phyloP scores from a whole-genome alignment of 1,284 basidiomycete genomes.

The Meira miltonrushii region DNA sequence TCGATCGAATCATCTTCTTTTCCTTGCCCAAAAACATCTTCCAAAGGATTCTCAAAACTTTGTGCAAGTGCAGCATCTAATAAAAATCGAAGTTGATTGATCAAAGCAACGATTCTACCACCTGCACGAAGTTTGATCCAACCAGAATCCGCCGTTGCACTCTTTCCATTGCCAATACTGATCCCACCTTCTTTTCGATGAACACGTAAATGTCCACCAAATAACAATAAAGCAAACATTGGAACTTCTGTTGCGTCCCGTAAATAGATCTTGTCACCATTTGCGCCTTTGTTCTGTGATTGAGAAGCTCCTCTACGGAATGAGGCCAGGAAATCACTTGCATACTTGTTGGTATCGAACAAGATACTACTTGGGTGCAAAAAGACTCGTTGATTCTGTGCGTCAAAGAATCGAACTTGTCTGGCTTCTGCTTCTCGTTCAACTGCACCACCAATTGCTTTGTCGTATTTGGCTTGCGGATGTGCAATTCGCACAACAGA shows the following conservation, averaged over 20 bases:
- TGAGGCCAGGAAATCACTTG: slow-evolving; percentile 71
- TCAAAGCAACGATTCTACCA: slow-evolving; percentile 81
- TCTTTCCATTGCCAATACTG: slow-evolving; percentile 50
- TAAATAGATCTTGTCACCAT: slow-evolving; percentile 68
- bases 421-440: slow-evolving; percentile 38
- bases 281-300: slow-evolving; percentile 13
- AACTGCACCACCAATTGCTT: slow-evolving; percentile 41
- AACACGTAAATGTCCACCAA: slow-evolving; percentile 73
- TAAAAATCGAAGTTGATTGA: slow-evolving; percentile 69
- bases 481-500: slow-evolving; percentile 56
- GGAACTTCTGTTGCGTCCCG: slow-evolving; percentile 86
- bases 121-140: slow-evolving; percentile 70
- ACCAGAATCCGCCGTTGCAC: slow-evolving; percentile 22
- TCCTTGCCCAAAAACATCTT: slow-evolving; percentile 1
- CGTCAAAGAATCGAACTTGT: slow-evolving; percentile 43
- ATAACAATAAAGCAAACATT: slow-evolving; percentile 73
- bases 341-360: slow-evolving; percentile 70
- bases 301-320: slow-evolving; percentile 74
- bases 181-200: slow-evolving; percentile 68
- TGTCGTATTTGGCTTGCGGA: slow-evolving; percentile 41
- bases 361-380: slow-evolving; percentile 78
- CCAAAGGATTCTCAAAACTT: slow-evolving; percentile 1
- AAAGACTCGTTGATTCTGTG: slow-evolving; percentile 61
- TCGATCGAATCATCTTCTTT: not conserved
- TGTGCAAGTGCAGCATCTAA: slow-evolving; percentile 13